These are phyloP conservation scores for Mallotus repandus DNA, from an alignment of 441 rosid species.

Conservation along the genomic window DNA sequence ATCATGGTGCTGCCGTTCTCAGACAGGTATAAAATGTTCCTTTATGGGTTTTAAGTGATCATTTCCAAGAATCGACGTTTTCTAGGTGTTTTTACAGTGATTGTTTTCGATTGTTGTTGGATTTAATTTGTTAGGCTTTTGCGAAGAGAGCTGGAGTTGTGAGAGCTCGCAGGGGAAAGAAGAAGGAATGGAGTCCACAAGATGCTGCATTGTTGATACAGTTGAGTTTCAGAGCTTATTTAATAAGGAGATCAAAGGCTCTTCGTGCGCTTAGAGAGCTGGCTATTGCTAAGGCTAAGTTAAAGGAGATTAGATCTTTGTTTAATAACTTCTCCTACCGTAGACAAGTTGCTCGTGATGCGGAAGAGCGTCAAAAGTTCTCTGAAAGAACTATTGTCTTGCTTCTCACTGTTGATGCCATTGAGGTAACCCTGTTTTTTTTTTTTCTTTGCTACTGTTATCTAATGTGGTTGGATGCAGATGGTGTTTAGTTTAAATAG, in stretches of 20 bases:
- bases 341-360: conserved; percentile 56
- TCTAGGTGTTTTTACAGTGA: background rate
- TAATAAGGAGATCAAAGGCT: conserved; percentile 74
- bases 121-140: conserved; percentile 58
- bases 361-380: conserved; percentile 82
- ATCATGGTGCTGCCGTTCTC: conserved; percentile 51
- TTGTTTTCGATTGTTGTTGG: no score
- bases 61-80: background rate
- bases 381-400: conserved; percentile 80
- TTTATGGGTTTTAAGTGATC: background rate
- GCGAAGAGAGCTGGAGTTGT: conserved; percentile 57
- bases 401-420: conserved; percentile 90
- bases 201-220: conserved; percentile 84
- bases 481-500: no score
- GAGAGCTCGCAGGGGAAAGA: conserved; percentile 63
- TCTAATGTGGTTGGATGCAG: no score
- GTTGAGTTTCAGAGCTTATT: conserved; percentile 69
- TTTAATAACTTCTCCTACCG: conserved; percentile 87
- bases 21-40: conserved; percentile 44
- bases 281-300: conserved; percentile 79
- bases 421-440: conserved; percentile 56
- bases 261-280: conserved; percentile 88
- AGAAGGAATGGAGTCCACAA: conserved; percentile 64
- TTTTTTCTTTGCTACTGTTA: no score
- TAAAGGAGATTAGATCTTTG: conserved; percentile 76